Base-by-base conservation (phyloP, 768 basidiomycete genomes). In the Pholiota molesta region DNA sequence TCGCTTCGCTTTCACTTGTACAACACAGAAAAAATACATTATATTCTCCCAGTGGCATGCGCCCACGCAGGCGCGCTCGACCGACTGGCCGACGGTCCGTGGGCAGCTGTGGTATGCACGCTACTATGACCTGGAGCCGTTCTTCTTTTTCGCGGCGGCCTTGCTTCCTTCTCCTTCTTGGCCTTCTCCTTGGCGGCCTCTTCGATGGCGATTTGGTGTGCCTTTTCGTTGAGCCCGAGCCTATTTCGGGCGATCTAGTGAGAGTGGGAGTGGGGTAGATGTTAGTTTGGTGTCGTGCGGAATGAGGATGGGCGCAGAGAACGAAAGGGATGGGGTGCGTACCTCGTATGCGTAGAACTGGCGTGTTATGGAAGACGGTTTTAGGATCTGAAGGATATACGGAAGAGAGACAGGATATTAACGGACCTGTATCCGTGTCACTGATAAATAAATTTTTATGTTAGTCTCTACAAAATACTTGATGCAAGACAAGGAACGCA, bases 311-410 rank as follows among this genome's bases (percentile, higher is more conserved):
- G 6, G 31, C 3, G 31, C 3, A 26, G 31, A 31, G 9, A 31
- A 37, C 9, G 44, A 19, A 52, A 44, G 39, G 14, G 28, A 29
- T n/a, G 28, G 35, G 14, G 44, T 59, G 62, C 74, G 58, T 71
- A 92, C 92, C 81, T 97, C 97, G 71, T 94, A 86, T 11, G 92
- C 95, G 69, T 95, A 95, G 81, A 99, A 99, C 84, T 99, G 19
- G 21, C 14, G 52, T 63, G 59, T 16, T 55, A 66, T 21, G 21
- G 29, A 14, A 19, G 6, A 17, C 10, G 31, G 13, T 49, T 17
- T 17, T 4, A 19, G 3, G 45, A 26, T 35, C 26, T 21, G 21
- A 11, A 17, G 37, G 33, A 10, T 13, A 49, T 47, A 29, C 2
- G 26, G 17, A n/a, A 35, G 23, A 59, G 47, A 42, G 2, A 33